Evolutionary conservation across 495 filamentous ascomycete species (phyloP), one percentile per base, ranked within the genome.

Genomic region (Aspergillus wentii): DNA sequence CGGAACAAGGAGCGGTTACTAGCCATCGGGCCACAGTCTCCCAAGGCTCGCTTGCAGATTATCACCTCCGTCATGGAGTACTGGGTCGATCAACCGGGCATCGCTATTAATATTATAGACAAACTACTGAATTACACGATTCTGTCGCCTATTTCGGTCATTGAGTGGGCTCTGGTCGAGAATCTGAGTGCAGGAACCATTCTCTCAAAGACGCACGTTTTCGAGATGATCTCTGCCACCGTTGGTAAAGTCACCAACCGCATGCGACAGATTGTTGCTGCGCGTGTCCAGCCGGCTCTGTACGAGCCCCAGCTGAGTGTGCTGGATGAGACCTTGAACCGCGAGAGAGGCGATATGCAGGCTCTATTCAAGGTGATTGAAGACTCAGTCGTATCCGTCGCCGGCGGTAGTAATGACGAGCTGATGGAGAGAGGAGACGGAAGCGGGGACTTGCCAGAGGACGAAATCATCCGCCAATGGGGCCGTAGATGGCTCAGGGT

Each of bases 101-200:
- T 95, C 28, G 94, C 89, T 20, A 83, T 96, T 51, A 85, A 84
- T 50, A 90, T 99, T 49, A 75, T 97, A 38, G 92, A 99, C 69
- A 97, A 95, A 65, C 73, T 99, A 3, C 82, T 99, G 18, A 99
- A 99, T 58, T 99, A 97, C 68, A 88, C 85, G 23, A 94, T 99
- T 43, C 73, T 99, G 6, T 84, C 78, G 8, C 92, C 92, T 0
- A 60, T 75, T 22, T 78, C 78, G 19, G 89, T 99, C 28, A 72
- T 95, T 41, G 78, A 91, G 53, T 99, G 94, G 94, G 88, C 85
- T 1, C 62, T 97, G 3, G 64, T 74, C 19, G 75, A 83, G 41
- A 66, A 75, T 32, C 57, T 80, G 14, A 75, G 72, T 15, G 72
- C 80, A 20, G 88, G 86, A 17, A 72, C 77, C 17, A 75, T 79